phyloP scores from a whole-genome alignment of 805 yeast species.

The Kluyveromyces dobzhanskii region DNA sequence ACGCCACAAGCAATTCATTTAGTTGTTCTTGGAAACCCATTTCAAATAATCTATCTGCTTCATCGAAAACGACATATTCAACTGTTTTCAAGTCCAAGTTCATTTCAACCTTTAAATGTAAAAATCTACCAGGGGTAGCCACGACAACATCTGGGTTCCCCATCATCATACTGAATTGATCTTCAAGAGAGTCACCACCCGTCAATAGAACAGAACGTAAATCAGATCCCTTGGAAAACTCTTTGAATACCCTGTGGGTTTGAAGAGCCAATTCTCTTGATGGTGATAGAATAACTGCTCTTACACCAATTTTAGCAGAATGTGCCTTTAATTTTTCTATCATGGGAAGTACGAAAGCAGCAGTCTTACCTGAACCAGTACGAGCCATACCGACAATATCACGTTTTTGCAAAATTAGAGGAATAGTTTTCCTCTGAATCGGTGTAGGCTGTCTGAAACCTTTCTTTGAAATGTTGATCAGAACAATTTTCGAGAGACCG shows the following conservation, averaged over 20 bases:
- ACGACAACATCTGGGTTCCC: slow-evolving; percentile 88
- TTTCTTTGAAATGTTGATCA: slow-evolving; percentile 65
- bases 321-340: slow-evolving; percentile 78
- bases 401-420: slow-evolving; percentile 73
- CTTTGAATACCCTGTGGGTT: slow-evolving; percentile 81
- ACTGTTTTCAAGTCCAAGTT: slow-evolving; percentile 70
- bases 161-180: slow-evolving; percentile 90
- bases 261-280: slow-evolving; percentile 95
- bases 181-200: slow-evolving; percentile 99
- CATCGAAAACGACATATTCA: slow-evolving; percentile 91
- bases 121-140: slow-evolving; percentile 96
- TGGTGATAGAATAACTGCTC: slow-evolving; percentile 88
- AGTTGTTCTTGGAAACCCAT: slow-evolving; percentile 93
- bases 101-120: slow-evolving; percentile 96
- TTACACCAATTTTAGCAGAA: slow-evolving; percentile 76
- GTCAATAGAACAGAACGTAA: slow-evolving; percentile 72
- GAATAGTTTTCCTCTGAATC: slow-evolving; percentile 92
- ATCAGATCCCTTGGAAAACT: slow-evolving; percentile 77
- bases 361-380: slow-evolving; percentile 98
- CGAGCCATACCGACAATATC: slow-evolving; percentile 99
- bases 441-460: slow-evolving; percentile 97
- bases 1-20: slow-evolving; percentile 75
- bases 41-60: slow-evolving; percentile 94
- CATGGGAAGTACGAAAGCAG: slow-evolving; percentile 89
- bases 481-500: slow-evolving; percentile 68